phyloP scores from a whole-genome alignment of 176 grass and related monocot species.

The Hsuehochloa calcarea region DNA sequence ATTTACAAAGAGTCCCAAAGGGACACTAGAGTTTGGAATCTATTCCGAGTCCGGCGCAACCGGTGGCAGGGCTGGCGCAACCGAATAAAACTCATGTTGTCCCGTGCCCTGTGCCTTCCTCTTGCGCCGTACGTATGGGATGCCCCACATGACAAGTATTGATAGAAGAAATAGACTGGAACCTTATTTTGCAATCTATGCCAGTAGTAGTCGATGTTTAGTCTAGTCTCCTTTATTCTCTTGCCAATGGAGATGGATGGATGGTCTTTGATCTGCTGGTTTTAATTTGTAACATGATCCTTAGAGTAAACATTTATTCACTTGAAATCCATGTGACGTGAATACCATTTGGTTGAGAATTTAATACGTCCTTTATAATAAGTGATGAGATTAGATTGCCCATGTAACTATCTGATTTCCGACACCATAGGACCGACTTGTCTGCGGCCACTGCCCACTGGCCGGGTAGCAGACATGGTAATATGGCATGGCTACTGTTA shows the following conservation, averaged over 20 bases:
- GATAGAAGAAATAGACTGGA: background rate
- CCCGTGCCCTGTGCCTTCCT: too few relatives aligned
- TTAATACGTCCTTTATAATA: background rate
- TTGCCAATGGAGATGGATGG: background rate
- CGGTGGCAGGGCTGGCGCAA: too few relatives aligned
- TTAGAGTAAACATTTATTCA: background rate
- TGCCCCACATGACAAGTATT: too few relatives aligned
- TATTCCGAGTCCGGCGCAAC: too few relatives aligned
- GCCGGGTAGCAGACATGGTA: too few relatives aligned
- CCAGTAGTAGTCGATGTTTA: background rate
- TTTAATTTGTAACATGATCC: background rate
- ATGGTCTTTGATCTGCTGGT: background rate
- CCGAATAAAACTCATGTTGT: too few relatives aligned
- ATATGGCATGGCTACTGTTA: too few relatives aligned
- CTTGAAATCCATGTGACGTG: background rate
- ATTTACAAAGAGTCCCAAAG: too few relatives aligned
- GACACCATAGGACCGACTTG: background rate
- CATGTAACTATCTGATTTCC: background rate
- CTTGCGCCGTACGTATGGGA: too few relatives aligned
- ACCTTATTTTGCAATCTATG: background rate
- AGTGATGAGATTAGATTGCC: conserved; percentile 1
- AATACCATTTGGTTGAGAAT: conserved; percentile 1
- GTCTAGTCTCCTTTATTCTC: background rate
- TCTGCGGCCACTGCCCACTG: too few relatives aligned
- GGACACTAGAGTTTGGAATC: too few relatives aligned